Conservation (phyloP, 192 early-diverging fungal genomes). For the Gaertneriomyces semiglobifer region DNA sequence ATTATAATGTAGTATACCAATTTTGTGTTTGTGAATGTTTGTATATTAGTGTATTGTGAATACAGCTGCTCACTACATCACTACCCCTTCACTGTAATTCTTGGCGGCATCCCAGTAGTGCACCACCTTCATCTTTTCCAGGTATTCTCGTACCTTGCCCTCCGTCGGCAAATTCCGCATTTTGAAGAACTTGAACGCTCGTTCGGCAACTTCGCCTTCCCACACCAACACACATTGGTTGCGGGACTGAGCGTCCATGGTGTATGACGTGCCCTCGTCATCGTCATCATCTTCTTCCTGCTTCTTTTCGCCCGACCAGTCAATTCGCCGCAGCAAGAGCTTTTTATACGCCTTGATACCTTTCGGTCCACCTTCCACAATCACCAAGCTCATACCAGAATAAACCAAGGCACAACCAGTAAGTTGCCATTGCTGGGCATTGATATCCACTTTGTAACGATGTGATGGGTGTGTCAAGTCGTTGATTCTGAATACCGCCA, state of each 20-base stretch:
- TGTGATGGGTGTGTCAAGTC: conserved; percentile 79
- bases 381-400: conserved; percentile 71
- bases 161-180: conserved; percentile 73
- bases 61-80: background rate
- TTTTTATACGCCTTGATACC: conserved; percentile 90
- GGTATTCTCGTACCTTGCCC: conserved; percentile 62
- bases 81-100: conserved; percentile 37
- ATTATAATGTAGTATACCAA: too few relatives aligned
- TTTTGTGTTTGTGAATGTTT: too few relatives aligned
- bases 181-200: conserved; percentile 75
- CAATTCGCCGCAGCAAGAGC: conserved; percentile 90
- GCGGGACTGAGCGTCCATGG: background rate
- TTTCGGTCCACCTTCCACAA: conserved; percentile 92
- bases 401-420: conserved; percentile 78
- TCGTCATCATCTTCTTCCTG: conserved; percentile 40
- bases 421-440: conserved; percentile 80
- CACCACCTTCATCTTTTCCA: conserved; percentile 66
- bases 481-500: conserved; percentile 80
- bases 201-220: conserved; percentile 81
- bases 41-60: too few relatives aligned
- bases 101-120: conserved; percentile 88
- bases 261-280: conserved; percentile 23
- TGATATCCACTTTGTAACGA: conserved; percentile 84
- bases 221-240: conserved; percentile 91
- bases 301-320: conserved; percentile 71